phyloP scores from a whole-genome alignment of 2,329 filamentous ascomycete genomes.

The Pseudogymnoascus destructans region DNA sequence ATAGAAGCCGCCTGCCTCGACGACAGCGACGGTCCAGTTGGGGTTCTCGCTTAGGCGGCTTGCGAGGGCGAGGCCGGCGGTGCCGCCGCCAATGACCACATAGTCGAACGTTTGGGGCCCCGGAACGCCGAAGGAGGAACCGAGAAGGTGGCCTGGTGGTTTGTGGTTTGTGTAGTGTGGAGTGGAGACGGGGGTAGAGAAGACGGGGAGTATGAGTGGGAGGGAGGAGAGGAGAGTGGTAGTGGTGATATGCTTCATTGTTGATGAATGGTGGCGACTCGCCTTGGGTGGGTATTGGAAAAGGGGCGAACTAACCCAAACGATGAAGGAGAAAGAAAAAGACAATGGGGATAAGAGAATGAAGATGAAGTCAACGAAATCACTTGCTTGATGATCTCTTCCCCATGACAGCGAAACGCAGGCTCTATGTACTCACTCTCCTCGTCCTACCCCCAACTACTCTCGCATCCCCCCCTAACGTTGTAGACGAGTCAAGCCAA shows the following conservation, averaged over 20 bases:
- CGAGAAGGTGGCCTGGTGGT: background rate
- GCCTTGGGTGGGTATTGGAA: background rate
- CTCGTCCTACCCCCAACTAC: background rate
- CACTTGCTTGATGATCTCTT: background rate
- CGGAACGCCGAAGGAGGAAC: background rate
- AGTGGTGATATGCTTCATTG: background rate
- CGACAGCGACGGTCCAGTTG: constrained; percentile 27
- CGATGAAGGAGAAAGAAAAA: background rate
- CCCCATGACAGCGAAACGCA: background rate
- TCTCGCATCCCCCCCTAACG: background rate
- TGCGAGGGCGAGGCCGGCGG: constrained; percentile 30
- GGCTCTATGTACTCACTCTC: background rate
- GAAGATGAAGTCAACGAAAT: background rate
- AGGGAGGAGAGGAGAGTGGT: background rate
- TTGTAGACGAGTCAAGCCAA: background rate
- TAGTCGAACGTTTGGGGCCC: constrained; percentile 27
- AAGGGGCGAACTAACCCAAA: background rate
- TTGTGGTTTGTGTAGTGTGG: background rate
- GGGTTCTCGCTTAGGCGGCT: constrained; percentile 28
- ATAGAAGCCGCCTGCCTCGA: constrained; percentile 30
- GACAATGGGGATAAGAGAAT: background rate
- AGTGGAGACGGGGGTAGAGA: background rate
- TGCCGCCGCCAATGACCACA: constrained; percentile 31
- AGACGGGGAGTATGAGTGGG: background rate
- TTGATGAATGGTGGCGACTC: background rate